Conservation (phyloP, 441 rosid genomes). For the Capsella rubella region DNA sequence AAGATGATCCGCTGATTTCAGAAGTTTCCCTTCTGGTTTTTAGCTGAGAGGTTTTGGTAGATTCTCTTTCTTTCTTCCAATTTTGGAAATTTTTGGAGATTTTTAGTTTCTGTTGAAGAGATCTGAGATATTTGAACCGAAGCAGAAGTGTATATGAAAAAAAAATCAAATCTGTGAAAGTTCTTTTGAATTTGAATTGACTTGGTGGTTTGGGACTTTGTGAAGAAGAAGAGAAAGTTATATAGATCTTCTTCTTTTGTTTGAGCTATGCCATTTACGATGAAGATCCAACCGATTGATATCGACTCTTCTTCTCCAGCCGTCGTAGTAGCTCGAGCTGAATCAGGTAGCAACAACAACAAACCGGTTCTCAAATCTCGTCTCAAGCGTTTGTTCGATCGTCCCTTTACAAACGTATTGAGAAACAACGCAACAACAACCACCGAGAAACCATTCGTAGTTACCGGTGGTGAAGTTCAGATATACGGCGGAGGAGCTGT, state of each 20-base stretch:
- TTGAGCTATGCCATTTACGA: conserved; percentile 49
- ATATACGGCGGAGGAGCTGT: conserved; percentile 28
- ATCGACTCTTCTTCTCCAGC: conserved; percentile 51
- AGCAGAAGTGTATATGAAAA: conserved; percentile 26
- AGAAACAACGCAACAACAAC: conserved; percentile 51
- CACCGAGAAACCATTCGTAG: conserved; percentile 53
- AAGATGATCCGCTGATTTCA: conserved; percentile 38
- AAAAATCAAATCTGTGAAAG: conserved; percentile 27
- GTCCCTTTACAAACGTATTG: conserved; percentile 75
- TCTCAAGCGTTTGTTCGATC: conserved; percentile 83
- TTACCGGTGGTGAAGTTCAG: conserved; percentile 48
- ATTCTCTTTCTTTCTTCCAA: conserved; percentile 29
- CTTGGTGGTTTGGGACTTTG: conserved; percentile 27
- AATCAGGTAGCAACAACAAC: conserved; percentile 46
- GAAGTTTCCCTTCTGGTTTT: conserved; percentile 33
- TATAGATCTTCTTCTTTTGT: conserved; percentile 20
- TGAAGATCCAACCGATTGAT: conserved; percentile 95
- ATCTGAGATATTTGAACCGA: conserved; percentile 31
- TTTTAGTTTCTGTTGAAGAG: conserved; percentile 19
- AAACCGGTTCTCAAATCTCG: conserved; percentile 87
- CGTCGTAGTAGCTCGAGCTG: conserved; percentile 47
- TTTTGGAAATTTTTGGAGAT: conserved; percentile 24
- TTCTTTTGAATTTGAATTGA: conserved; percentile 37
- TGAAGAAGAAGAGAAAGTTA: conserved; percentile 31
- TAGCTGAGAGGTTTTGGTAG: conserved; percentile 48